Base-by-base conservation (phyloP, 805 yeast genomes). In the Saccharomyces kudriavzevii region DNA sequence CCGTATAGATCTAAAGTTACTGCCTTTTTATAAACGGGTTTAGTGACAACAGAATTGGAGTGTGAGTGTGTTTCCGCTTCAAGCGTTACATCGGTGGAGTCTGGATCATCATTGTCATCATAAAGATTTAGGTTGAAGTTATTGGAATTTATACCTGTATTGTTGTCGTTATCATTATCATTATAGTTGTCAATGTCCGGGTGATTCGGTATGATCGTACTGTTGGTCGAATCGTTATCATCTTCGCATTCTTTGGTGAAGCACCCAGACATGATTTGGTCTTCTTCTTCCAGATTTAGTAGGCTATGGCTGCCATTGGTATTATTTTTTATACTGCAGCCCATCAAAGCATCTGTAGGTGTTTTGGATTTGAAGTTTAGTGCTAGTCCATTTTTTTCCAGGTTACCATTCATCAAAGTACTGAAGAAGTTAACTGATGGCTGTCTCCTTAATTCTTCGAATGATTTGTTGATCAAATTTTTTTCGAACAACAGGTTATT, bases 1-100 rank as follows among this genome's bases (percentile, higher is more conserved):
- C 67, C 70, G 49, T 69, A 69, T 17, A 69, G 55, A 54, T 67
- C 67, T 11, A 68, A 52, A 3, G 69, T 60, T 11, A 64, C 54
- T 14, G 69, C 65, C 51, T 62, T 67, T 53, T 65, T 66, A 58
- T 63, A 64, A 48, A 51, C 25, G 54, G 55, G 35, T 52, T 58
- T 29, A 57, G 49, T 49, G 45, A 54, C 20, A 45, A 54, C 40
- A 45, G 51, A 20, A 9, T 50, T 46, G 40, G 52, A 30, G 28
- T 51, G 45, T 40, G 47, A 17, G 48, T 35, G 40, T 46, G 35
- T 24, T 4, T 30, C 14, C 24, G n/a, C 28, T 5, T 29, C 25
- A 22, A 47, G 22, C 3, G 45, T 22, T 14, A 27, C 28, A 40
- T 25, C 17, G 9, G 45, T 45, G 14, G 31, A 22, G 22, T 27